phyloP scores from a whole-genome alignment of 208 protist genomes.

The Lotmaria passim region DNA sequence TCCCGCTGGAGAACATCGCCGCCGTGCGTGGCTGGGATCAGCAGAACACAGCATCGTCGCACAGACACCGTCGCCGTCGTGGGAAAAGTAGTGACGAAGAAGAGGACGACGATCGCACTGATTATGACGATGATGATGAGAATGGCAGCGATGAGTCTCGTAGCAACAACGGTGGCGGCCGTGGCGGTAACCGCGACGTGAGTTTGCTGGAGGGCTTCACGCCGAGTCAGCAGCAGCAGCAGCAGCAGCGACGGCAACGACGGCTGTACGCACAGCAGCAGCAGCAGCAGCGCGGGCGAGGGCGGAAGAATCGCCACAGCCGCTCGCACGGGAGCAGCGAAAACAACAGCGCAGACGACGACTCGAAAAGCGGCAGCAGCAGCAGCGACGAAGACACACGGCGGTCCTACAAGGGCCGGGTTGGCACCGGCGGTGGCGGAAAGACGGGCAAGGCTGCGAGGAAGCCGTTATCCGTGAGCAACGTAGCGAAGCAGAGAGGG shows the following conservation, averaged over 20 bases:
- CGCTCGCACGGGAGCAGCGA: background rate
- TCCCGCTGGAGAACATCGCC: conserved; percentile 40
- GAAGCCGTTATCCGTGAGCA: background rate
- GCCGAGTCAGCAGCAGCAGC: conserved; percentile 27
- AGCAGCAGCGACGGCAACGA: conserved; percentile 13
- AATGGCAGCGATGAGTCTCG: background rate
- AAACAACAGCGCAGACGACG: background rate
- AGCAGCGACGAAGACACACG: background rate
- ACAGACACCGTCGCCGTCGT: background rate
- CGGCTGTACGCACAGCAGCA: conserved; percentile 1
- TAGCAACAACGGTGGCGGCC: background rate
- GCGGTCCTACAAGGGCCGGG: background rate
- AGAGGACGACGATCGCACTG: background rate
- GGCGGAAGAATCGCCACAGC: background rate
- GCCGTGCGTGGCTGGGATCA: conserved; percentile 31
- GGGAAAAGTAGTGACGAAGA: background rate
- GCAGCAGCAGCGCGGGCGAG: background rate
- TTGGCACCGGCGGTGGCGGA: background rate
- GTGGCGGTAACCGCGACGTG: background rate
- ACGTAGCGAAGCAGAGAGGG: background rate
- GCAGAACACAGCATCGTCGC: background rate
- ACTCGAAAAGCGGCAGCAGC: background rate
- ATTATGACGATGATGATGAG: background rate
- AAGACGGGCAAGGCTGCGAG: background rate
- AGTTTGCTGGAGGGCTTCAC: conserved; percentile 13